A percentile compares a stretch with the other conserved stretches of the same genome.
These are phyloP conservation scores for Magnaporthales sp. DNA, from an alignment of 2,329 filamentous ascomycete genomes.

Conservation along the genomic window DNA sequence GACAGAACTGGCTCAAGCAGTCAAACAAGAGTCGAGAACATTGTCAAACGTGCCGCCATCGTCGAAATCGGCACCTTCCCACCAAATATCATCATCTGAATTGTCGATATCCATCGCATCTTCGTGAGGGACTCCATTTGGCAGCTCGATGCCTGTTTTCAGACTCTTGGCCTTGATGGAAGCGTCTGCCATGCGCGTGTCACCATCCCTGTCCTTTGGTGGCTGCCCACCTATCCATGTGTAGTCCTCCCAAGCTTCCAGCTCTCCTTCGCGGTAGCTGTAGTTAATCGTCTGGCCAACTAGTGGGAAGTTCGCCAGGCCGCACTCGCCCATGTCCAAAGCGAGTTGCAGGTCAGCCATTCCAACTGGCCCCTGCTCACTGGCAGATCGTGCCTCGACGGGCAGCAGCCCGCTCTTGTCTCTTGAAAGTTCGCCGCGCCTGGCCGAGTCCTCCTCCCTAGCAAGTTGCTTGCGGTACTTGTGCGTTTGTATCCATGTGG, in stretches of 20 bases:
- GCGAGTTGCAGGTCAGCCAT: constrained; percentile 73
- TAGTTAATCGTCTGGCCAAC: constrained; percentile 62
- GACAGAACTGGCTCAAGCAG: constrained; percentile 16
- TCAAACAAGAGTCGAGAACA: constrained; percentile 48
- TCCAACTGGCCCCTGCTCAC: constrained; percentile 61
- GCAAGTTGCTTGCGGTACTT: constrained; percentile 68
- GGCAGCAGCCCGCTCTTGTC: constrained; percentile 74
- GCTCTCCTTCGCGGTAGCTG: constrained; percentile 66
- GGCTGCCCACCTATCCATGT: constrained; percentile 35
- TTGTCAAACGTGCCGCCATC: constrained; percentile 45
- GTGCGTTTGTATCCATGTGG: constrained; percentile 68
- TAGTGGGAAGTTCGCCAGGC: constrained; percentile 69
- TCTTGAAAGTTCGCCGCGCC: constrained; percentile 64
- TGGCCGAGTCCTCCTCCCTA: constrained; percentile 64
- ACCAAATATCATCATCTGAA: constrained; percentile 43
- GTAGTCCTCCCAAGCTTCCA: constrained; percentile 58
- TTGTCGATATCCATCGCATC: constrained; percentile 53
- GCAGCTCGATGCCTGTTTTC: constrained; percentile 16
- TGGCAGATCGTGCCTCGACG: constrained; percentile 68
- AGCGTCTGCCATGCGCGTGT: constrained; percentile 21
- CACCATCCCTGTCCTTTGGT: constrained; percentile 14
- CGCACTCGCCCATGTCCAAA: constrained; percentile 65
- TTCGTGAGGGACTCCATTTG: constrained; percentile 37
- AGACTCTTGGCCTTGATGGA: constrained; percentile 26
- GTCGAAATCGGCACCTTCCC: constrained; percentile 49